A percentile compares a stretch with the other conserved stretches of the same genome.
These are phyloP conservation scores for Phytophthora constricta DNA, from an alignment of 352 stramenopile species.

Conservation along the genomic window DNA sequence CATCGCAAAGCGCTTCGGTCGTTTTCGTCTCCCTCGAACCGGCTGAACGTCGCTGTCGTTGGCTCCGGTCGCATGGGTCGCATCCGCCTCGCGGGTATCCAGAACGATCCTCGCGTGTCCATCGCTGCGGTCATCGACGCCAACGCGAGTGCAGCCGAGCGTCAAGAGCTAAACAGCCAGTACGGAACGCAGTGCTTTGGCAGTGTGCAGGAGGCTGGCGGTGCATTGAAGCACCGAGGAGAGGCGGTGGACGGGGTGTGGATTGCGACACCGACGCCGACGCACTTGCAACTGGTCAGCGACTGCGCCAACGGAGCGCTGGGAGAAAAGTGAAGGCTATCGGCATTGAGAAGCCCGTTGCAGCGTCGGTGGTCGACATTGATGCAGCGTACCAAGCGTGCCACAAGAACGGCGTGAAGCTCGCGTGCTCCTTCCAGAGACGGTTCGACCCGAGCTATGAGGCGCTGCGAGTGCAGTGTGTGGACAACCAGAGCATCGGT, in stretches of 20 bases:
- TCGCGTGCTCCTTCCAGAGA: conserved; percentile 93
- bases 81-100: conserved; percentile 69
- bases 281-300: conserved; percentile 63
- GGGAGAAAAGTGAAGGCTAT: conserved; percentile 47
- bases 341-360: conserved; percentile 82
- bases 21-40: conserved; percentile 22
- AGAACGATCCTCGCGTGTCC: conserved; percentile 53
- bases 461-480: conserved; percentile 48
- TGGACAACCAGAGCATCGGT: conserved; percentile 61
- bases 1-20: background rate
- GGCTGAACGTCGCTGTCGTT: conserved; percentile 66
- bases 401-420: conserved; percentile 51
- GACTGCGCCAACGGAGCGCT: conserved; percentile 31
- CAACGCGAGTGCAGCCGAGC: conserved; percentile 19
- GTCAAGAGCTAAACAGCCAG: conserved; percentile 43
- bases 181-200: conserved; percentile 52
- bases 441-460: conserved; percentile 92
- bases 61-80: conserved; percentile 79
- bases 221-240: conserved; percentile 22
- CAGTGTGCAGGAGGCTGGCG: conserved; percentile 39
- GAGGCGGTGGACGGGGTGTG: conserved; percentile 62
- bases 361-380: conserved; percentile 59
- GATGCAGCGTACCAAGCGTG: conserved; percentile 67
- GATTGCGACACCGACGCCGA: conserved; percentile 79
- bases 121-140: conserved; percentile 76